Percentiles rank a stretch among this genome's conserved stretches.
phyloP scores from a whole-genome alignment of 2,329 filamentous ascomycete species.

The Fusarium sp. region DNA sequence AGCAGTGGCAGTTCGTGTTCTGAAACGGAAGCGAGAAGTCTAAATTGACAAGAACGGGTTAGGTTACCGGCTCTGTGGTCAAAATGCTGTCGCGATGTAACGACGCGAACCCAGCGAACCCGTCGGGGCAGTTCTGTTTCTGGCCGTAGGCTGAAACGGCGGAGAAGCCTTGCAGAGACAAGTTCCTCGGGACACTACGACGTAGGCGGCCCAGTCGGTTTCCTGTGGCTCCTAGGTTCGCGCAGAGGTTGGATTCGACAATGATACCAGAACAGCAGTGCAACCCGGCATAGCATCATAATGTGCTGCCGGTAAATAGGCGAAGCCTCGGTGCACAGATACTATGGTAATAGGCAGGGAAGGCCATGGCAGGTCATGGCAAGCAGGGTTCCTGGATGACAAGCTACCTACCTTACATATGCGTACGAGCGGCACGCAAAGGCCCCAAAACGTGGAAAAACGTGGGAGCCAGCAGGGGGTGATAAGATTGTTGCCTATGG shows the following conservation, averaged over 20 bases:
- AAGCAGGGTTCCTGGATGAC: constrained; percentile 21
- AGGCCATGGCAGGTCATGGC: constrained; percentile 3
- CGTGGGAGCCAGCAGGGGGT: constrained; percentile 34
- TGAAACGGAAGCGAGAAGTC: constrained; percentile 40
- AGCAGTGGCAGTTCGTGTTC: constrained; percentile 30
- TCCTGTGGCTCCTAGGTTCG: constrained; percentile 9
- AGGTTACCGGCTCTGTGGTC: constrained; percentile 44
- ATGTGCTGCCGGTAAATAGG: constrained; percentile 18
- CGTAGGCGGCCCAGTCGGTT: not conserved
- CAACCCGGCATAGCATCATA: constrained; percentile 18
- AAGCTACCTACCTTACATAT: constrained; percentile 4
- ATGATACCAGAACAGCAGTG: constrained; percentile 5
- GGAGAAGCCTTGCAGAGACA: constrained; percentile 6
- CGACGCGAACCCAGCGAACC: constrained; percentile 26
- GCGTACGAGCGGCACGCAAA: constrained; percentile 27
- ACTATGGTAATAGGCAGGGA: not conserved
- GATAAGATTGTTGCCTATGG: constrained; percentile 10
- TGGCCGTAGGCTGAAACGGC: constrained; percentile 42
- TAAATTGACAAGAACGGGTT: constrained; percentile 33
- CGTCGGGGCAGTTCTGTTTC: constrained; percentile 38
- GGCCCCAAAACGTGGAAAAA: constrained; percentile 31
- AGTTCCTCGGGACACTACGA: not conserved
- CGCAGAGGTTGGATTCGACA: not conserved
- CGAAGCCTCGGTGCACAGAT: constrained; percentile 18
- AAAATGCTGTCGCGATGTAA: constrained; percentile 27